These are phyloP conservation scores for Lachnellula subtilissima DNA, from an alignment of 2,329 filamentous ascomycete species.

Conservation along the genomic window DNA sequence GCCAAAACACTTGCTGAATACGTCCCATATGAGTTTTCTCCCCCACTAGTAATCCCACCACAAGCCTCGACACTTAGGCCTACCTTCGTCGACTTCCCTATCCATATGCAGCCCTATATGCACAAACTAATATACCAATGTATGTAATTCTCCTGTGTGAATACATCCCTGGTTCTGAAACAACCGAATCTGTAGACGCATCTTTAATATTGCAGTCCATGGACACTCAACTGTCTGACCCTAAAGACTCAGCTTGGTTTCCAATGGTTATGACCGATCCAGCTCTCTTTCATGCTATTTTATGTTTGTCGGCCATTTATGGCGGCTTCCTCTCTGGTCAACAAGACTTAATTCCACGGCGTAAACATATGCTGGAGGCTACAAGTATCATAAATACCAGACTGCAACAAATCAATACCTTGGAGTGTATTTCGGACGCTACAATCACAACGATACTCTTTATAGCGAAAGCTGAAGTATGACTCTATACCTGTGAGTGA, in stretches of 20 bases:
- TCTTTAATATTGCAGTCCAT: neutral
- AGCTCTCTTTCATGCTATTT: neutral
- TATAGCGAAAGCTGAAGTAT: neutral
- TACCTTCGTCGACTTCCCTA: neutral
- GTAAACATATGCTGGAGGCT: neutral
- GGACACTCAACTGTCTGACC: neutral
- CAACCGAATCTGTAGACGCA: neutral
- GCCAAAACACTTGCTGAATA: neutral
- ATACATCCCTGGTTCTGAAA: neutral
- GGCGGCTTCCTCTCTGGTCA: neutral
- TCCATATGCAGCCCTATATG: neutral
- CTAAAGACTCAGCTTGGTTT: neutral
- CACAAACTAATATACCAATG: neutral
- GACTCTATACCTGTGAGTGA: neutral
- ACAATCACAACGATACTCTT: neutral
- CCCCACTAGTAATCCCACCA: neutral
- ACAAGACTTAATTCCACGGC: neutral
- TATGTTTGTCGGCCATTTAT: neutral
- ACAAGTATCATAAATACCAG: neutral
- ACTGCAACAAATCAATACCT: neutral
- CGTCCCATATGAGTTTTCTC: neutral
- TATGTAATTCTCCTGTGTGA: neutral
- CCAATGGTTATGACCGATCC: neutral
- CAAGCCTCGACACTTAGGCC: neutral
- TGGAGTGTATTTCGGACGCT: neutral